A percentile compares a stretch with the other conserved stretches of the same genome.
These are phyloP conservation scores for Penicillium cataractarum DNA, from an alignment of 495 filamentous ascomycete genomes.

Conservation along the genomic window DNA sequence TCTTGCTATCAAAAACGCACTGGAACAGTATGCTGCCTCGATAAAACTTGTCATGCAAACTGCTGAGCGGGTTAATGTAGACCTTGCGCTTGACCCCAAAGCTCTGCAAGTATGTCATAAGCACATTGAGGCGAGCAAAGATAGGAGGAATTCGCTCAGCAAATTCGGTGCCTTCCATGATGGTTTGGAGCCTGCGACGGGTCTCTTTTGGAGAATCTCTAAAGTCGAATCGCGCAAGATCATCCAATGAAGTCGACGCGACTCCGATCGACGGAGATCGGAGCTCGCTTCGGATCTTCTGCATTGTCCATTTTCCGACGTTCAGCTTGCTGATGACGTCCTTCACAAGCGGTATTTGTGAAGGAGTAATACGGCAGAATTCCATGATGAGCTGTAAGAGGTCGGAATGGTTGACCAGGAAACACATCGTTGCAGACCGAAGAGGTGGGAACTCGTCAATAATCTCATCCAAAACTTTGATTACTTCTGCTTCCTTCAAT, in stretches of 20 bases:
- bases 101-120: conserved; percentile 73
- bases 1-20: conserved; percentile 86
- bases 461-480: conserved; percentile 94
- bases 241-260: conserved; percentile 87
- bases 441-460: conserved; percentile 79
- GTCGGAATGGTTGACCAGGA: conserved; percentile 88
- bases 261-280: conserved; percentile 78
- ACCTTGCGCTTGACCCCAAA: conserved; percentile 77
- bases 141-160: conserved; percentile 69
- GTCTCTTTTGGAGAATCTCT: conserved; percentile 77
- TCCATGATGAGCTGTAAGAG: conserved; percentile 84
- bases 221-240: conserved; percentile 89
- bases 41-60: conserved; percentile 92
- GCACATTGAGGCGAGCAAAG: conserved; percentile 75
- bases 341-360: conserved; percentile 71
- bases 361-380: conserved; percentile 74
- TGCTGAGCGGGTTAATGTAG: conserved; percentile 83
- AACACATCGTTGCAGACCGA: conserved; percentile 75
- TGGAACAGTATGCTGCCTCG: conserved; percentile 86
- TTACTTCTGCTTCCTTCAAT: conserved; percentile 88
- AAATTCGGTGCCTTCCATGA: conserved; percentile 73
- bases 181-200: conserved; percentile 66
- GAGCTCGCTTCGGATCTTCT: conserved; percentile 82
- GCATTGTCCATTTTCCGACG: conserved; percentile 78
- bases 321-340: conserved; percentile 89